Evolutionary conservation across 139 green algal species (phyloP).

Genomic region (Edaphochlamys debaryana): DNA sequence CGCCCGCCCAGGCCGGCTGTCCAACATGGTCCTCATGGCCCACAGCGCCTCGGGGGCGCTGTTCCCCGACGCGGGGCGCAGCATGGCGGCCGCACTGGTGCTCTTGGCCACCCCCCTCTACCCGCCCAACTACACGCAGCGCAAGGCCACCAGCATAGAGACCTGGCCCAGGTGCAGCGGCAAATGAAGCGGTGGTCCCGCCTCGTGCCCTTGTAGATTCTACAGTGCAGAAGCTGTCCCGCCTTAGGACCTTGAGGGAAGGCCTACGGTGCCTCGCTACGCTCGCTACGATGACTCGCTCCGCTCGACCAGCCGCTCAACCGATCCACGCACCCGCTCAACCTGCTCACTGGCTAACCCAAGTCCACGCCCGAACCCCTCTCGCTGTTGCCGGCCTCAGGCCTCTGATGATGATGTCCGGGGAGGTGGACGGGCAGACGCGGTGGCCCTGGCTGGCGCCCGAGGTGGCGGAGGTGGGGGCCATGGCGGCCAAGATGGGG

Average conservation of each 20-base stretch:
- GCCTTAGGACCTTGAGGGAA: too few species aligned
- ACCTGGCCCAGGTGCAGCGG: conserved; percentile 21
- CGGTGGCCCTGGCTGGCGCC: conserved; percentile 42
- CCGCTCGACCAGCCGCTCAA: too few species aligned
- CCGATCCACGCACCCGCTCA: too few species aligned
- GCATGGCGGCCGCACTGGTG: conserved; percentile 6
- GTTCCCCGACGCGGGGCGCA: not conserved
- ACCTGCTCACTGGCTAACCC: too few species aligned
- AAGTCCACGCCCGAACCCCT: too few species aligned
- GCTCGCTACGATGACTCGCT: too few species aligned
- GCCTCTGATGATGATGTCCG: conserved; percentile 32
- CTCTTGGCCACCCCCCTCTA: conserved; percentile 27
- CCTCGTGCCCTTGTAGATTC: too few species aligned
- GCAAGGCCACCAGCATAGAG: conserved; percentile 21
- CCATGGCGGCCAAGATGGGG: conserved; percentile 34
- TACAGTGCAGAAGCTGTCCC: too few species aligned
- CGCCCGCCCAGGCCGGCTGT: too few species aligned
- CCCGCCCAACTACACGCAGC: not conserved
- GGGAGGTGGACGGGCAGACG: conserved; percentile 46
- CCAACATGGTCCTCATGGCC: conserved; percentile 39
- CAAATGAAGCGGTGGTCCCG: too few species aligned
- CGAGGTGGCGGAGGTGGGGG: conserved; percentile 8
- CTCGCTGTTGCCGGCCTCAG: not conserved
- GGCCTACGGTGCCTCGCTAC: too few species aligned
- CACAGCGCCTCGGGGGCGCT: conserved; percentile 8